Evolutionary conservation across 345 rosid species (phyloP), one percentile per base, ranked within the genome.

Genomic region (Reutealis trisperma): DNA sequence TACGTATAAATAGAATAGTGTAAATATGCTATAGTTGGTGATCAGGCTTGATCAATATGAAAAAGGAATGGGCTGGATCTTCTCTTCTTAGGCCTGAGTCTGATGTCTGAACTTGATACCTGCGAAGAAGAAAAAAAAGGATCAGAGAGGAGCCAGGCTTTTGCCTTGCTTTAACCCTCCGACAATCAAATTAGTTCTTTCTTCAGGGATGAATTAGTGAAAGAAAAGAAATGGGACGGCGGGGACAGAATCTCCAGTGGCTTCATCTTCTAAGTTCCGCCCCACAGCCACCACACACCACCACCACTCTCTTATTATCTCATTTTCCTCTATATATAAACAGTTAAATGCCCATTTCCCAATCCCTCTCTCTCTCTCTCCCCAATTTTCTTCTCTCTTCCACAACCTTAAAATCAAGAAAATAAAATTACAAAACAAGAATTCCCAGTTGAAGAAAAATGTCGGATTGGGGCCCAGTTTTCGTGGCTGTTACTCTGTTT

Each of bases 401-500:
- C 21, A 25, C 19, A 24, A 13, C 32, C 45, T 19, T 42, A 77
- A 59, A n/a, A n/a, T n/a, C n/a, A n/a, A n/a, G n/a, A n/a, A n/a
- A n/a, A n/a, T n/a, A n/a, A n/a, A 24, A 73, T 44, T 34, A 24
- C 3, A 34, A 34, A 59, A n/a, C 37, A 54, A 13, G 42, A 24
- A 27, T 2, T 9, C 19, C 52, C 5, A 24, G 42, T n/a, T 44
- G 24, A 32, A 6, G n/a, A 8, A 63, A 66, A 32, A 89, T 87
- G 93, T 82, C 82, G 77, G 86, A 91, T 69, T 89, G 91, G 95
- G 91, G 90, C 3, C 91, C 91, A 4, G 80, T 89, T 58, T 80
- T 89, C 21, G 88, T 89, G 69, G 79, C 92, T 21, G 83, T 84
- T 85, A 34, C 89, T 49, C 77, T 86, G 84, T 88, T 83, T 22